Evolutionary conservation across 1,139 yeast species (phyloP), one percentile per base, ranked within the genome.

Genomic region (Hyphopichia khmerensis): DNA sequence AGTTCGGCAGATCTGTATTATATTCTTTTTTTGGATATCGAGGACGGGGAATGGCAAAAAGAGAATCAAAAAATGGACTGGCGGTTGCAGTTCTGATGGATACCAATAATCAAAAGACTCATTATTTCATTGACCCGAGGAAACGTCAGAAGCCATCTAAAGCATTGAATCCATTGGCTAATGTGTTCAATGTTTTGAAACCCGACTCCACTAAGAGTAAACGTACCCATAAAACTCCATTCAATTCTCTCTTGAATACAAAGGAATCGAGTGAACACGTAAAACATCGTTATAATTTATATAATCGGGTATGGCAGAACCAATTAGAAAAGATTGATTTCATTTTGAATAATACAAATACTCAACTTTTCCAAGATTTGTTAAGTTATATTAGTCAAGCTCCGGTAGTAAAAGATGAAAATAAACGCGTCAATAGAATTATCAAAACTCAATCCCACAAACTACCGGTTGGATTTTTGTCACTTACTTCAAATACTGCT

Each of bases 401-500:
- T 13, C n/a, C 15, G 23, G 19, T 13, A 42, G 35, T 17, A 42
- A 8, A 17, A 29, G 19, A 43, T 14, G 49, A 53, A 18, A 33
- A 40, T 4, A 26, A 43, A 16, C 19, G 34, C 10, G 34, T 17
- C n/a, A 17, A 9, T 17, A 33, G 3, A 33, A 48, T 1, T 33
- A 48, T 2, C 15, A 41, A 26, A 9, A 8, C 19, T 11, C 38
- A 35, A 26, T 6, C 38, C 11, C 47, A 47, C 13, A 67, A 67
- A 43, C 48, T 78, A 8, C 65, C 65, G 2, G 65, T 77, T 2
- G 80, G 75, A 1, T 64, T 79, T 42, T 57, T 82, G 4, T 72
- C 72, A 45, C 64, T 82, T 41, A 79, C 83, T 14, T 69, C 86
- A 14, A 80, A 80, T 52, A 72, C 76, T 8, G 77, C 85, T n/a